Base-by-base conservation (phyloP, 768 basidiomycete species). In the Boletus huronensis region DNA sequence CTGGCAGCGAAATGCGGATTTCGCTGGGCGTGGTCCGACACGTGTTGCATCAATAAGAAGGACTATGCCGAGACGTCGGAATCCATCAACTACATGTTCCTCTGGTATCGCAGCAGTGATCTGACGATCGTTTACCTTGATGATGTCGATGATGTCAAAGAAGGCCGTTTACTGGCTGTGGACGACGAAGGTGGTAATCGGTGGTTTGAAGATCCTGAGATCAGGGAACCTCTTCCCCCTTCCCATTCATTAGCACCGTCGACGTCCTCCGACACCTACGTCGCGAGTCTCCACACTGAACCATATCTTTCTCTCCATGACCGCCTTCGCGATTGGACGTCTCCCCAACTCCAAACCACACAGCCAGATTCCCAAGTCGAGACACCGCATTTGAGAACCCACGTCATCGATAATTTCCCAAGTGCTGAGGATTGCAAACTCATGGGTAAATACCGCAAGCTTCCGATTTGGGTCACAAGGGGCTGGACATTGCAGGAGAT, bases 11-110 rank as follows among this genome's bases (percentile, higher is more conserved):
- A 61, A 41, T 70, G 64, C 26, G 67, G 69, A 2, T 68, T 50
- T 48, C 66, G 67, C n/a, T 68, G 68, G 68, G 67, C 64, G 5
- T 68, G 67, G 67, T 43, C 58, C 3, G 67, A 68, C 29, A 70
- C 69, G 9, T 68, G 67, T 42, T 68, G 67, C 13, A 68, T 68
- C 25, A 54, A 68, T 35, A 62, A 70, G 29, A 46, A 45, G 46
- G 55, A 60, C 32, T 63, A 56, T 28, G 58, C 63, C 0, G 67
- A 68, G 47, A 58, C 45, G 28, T 62, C 66, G 3, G 68, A 68
- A 49, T 68, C 68, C 25, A 63, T 68, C 48, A 68, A 68, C 41
- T 64, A 47, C 52, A 68, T 70, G 67, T 68, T 68, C 39, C 41
- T 57, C 3, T 68, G 68, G 67, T 68, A 68, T 58, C 54, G 44